Percentiles rank a stretch among this genome's conserved stretches.
These are phyloP conservation scores for Dendrobium chrysotoxum DNA, from an alignment of 106 monocot species.

Conservation along the genomic window DNA sequence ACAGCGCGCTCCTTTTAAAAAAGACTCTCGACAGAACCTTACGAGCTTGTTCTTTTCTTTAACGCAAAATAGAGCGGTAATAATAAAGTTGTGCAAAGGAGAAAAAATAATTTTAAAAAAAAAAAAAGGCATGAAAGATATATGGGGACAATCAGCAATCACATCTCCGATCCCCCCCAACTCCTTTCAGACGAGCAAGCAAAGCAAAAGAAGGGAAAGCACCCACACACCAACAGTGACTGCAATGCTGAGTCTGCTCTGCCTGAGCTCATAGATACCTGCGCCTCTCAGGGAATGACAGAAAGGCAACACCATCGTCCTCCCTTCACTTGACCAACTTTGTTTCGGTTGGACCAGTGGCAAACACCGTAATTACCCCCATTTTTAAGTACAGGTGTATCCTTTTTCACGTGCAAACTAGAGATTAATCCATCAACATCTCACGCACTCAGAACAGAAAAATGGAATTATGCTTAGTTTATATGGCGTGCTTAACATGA, in stretches of 20 bases:
- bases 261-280: neutral
- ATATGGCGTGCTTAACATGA: too few relatives aligned
- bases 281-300: constrained; percentile 6
- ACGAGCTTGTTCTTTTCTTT: neutral
- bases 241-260: neutral
- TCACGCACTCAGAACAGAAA: neutral
- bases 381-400: neutral
- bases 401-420: neutral
- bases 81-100: neutral
- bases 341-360: neutral
- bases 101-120: neutral
- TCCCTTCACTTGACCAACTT: constrained; percentile 8
- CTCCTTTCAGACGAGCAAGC: constrained; percentile 6
- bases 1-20: constrained; percentile 2
- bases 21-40: neutral
- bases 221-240: neutral
- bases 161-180: neutral
- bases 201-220: neutral
- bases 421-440: neutral
- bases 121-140: neutral
- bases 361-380: neutral
- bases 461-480: too few relatives aligned
- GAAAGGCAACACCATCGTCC: neutral
- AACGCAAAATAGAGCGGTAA: neutral
- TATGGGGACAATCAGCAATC: neutral